phyloP scores from a whole-genome alignment of 495 filamentous ascomycete species.

The Haplographium delicatum region DNA sequence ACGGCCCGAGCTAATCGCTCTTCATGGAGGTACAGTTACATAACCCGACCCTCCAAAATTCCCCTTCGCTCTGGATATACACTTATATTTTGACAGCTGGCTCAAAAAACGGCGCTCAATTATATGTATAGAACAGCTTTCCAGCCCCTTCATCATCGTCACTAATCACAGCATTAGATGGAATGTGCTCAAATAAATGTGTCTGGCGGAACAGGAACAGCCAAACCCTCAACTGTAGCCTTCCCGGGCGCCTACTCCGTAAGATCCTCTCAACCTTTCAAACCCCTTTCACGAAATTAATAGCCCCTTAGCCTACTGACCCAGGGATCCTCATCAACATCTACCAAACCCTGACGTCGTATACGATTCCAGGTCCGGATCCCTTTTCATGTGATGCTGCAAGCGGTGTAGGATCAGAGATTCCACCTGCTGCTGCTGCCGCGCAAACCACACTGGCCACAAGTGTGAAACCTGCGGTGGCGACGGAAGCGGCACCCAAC shows the following conservation, averaged over 20 bases:
- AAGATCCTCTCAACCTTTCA: not conserved
- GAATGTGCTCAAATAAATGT: constrained; percentile 52
- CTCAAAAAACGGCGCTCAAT: constrained; percentile 38
- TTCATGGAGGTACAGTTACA: constrained; percentile 29
- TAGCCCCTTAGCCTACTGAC: constrained; percentile 23
- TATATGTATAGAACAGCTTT: constrained; percentile 36
- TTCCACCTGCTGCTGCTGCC: not conserved
- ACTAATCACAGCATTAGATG: constrained; percentile 14
- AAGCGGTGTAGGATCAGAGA: too few species aligned
- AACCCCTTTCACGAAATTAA: not conserved
- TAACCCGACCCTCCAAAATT: not conserved
- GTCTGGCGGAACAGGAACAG: constrained; percentile 38
- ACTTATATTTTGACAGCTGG: constrained; percentile 23
- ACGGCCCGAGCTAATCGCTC: constrained; percentile 47
- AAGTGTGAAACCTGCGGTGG: constrained; percentile 1
- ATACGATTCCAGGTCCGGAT: constrained; percentile 15
- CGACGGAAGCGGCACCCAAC: constrained; percentile 23
- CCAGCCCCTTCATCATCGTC: not conserved
- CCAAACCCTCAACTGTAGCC: constrained; percentile 42
- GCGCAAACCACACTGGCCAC: not conserved
- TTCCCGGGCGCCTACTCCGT: constrained; percentile 49
- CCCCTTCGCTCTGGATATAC: too few species aligned
- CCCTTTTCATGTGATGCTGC: constrained; percentile 6
- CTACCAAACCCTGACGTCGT: constrained; percentile 36
- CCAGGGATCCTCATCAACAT: constrained; percentile 50